Evolutionary conservation across 169 alveolate species (phyloP), one percentile per base, ranked within the genome.

Genomic region (Fabrea salina): DNA sequence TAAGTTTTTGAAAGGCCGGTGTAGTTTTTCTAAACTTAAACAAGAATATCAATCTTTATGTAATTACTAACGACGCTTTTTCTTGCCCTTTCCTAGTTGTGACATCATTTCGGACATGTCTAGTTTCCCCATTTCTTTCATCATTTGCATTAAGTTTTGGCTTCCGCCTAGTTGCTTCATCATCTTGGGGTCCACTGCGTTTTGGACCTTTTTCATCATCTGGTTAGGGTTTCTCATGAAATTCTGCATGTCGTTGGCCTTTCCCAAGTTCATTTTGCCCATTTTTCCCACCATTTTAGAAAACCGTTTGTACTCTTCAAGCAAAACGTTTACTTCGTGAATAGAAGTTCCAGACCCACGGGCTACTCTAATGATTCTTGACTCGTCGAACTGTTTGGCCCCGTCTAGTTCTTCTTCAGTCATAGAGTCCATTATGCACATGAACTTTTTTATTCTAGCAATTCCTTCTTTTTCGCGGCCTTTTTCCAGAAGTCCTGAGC

Each of bases 391-490:
- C n/a, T 93, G 95, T 82, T 95, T 94, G 53, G 87, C 93, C 47
- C 98, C 92, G 82, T 97, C 99, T 37, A 97, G 86, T 89, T 97
- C 99, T 56, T 88, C 97, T 57, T 92, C 95, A 22, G 98, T 97
- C 99, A 97, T 97, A 1, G 99, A 95, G 87, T 98, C 99, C 99
- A 97, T 95, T 47, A 97, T 97, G 75, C 93, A 94, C 91, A 98
- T 88, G 88, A 97, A 97, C 75, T 96, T 93, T 95, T 98, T 96
- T 25, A 98, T 94, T 76, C 98, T 93, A 71, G 89, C 95, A 8
- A 97, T 95, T 27, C 99, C 99, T 82, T 97, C 99, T 89, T 98
- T 98, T 81, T 97, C 99, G 78, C 94, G 96, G 35, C 98, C 99
- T 82, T 96, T 94, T 5, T 97, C 95, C 22, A 97, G 85, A 8